Evolutionary conservation across 371 early-diverging fungal species (phyloP).

Genomic region (Parasitella parasitica): DNA sequence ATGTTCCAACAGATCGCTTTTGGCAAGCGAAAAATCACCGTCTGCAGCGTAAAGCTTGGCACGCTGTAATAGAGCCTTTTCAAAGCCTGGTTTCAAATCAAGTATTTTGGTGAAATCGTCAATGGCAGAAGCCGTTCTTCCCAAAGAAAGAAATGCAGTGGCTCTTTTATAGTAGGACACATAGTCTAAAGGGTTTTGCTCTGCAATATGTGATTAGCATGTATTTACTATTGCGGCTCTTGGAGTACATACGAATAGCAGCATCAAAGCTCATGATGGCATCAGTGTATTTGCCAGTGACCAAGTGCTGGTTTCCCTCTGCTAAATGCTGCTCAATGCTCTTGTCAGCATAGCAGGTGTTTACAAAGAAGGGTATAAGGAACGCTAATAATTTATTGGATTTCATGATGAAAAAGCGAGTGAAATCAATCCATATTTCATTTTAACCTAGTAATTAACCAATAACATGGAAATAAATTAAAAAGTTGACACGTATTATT

Average conservation of each 20-base stretch:
- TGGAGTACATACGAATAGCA: slow-evolving; percentile 60
- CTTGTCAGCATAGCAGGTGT: slow-evolving; percentile 29
- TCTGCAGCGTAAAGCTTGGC: slow-evolving; percentile 73
- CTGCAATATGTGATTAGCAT: slow-evolving; percentile 23
- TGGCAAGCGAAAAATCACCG: slow-evolving; percentile 67
- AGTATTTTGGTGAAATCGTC: slow-evolving; percentile 80
- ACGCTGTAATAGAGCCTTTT: slow-evolving; percentile 79
- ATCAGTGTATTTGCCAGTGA: slow-evolving; percentile 58
- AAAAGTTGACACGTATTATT: slow-evolving; percentile 1
- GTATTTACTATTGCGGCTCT: background rate
- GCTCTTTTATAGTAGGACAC: slow-evolving; percentile 84
- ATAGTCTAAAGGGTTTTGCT: slow-evolving; percentile 76
- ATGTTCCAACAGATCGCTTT: slow-evolving; percentile 41
- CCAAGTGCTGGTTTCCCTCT: slow-evolving; percentile 63
- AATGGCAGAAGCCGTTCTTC: slow-evolving; percentile 69
- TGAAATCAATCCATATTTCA: background rate
- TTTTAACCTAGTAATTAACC: background rate
- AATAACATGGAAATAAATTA: background rate
- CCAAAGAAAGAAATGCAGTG: slow-evolving; percentile 78
- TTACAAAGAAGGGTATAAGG: slow-evolving; percentile 18
- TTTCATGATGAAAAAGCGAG: slow-evolving; percentile 2
- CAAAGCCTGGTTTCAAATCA: slow-evolving; percentile 78
- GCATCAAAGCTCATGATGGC: slow-evolving; percentile 71
- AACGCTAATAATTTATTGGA: slow-evolving; percentile 18
- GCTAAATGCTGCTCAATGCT: slow-evolving; percentile 59